These are phyloP conservation scores for Colletotrichum spinosum DNA, from an alignment of 2,329 filamentous ascomycete genomes.

Conservation along the genomic window DNA sequence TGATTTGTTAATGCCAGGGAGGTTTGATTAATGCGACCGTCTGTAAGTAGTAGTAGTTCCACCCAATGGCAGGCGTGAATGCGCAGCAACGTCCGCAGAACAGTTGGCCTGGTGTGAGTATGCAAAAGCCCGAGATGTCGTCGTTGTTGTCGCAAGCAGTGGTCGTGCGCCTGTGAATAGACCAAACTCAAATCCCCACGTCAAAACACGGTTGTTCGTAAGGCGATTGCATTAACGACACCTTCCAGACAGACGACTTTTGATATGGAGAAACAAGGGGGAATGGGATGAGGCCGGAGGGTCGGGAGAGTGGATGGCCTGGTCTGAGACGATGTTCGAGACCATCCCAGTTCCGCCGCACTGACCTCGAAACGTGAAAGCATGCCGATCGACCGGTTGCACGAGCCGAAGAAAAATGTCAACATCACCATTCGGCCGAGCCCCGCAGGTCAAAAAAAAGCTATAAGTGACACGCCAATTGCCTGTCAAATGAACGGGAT, in stretches of 20 bases:
- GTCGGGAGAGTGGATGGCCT: conserved; percentile 9
- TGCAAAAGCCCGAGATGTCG: background rate
- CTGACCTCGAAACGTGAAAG: conserved; percentile 33
- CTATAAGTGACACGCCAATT: background rate
- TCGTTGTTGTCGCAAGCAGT: conserved; percentile 1
- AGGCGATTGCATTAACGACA: conserved; percentile 14
- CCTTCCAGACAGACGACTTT: conserved; percentile 2
- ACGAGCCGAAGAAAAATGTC: conserved; percentile 4
- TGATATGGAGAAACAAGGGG: background rate
- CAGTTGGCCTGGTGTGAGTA: background rate
- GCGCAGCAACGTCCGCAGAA: background rate
- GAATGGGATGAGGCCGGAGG: conserved; percentile 19
- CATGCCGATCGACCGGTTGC: conserved; percentile 16
- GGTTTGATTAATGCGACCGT: conserved; percentile 8
- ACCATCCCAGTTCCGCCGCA: conserved; percentile 21
- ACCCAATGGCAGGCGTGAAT: too few relatives aligned
- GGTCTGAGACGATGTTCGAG: conserved; percentile 27
- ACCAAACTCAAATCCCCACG: conserved; percentile 32
- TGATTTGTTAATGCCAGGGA: background rate
- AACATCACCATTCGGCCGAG: conserved; percentile 14
- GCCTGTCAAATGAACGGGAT: background rate
- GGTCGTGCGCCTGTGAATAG: conserved; percentile 17
- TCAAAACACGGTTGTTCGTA: conserved; percentile 19
- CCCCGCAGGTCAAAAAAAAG: background rate
- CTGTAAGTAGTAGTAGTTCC: too few relatives aligned